phyloP scores from a whole-genome alignment of 495 filamentous ascomycete genomes.

The Collariella sp. region DNA sequence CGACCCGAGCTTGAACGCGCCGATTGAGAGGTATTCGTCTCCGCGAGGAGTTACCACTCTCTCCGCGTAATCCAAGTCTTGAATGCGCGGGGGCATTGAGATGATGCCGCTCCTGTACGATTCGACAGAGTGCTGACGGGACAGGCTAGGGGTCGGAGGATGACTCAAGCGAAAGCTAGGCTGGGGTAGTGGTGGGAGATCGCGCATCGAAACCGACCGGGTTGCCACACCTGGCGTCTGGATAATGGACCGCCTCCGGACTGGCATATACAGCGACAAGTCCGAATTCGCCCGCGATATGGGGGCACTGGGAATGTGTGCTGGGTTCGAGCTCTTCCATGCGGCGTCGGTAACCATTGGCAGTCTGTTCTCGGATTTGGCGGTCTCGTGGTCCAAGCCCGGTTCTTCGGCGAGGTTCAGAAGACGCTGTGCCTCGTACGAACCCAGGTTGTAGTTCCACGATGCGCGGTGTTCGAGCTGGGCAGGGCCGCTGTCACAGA shows the following conservation, averaged over 20 bases:
- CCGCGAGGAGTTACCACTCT: conserved; percentile 40
- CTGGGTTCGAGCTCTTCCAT: conserved; percentile 30
- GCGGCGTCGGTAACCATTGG: conserved; percentile 30
- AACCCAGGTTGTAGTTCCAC: conserved; percentile 34
- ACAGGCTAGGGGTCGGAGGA: conserved; percentile 29
- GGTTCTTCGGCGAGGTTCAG: conserved; percentile 33
- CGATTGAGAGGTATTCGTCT: conserved; percentile 45
- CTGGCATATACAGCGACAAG: conserved; percentile 39
- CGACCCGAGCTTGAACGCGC: conserved; percentile 51
- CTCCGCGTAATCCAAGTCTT: conserved; percentile 22
- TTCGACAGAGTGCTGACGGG: conserved; percentile 30
- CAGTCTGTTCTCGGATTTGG: conserved; percentile 29
- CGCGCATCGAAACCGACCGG: conserved; percentile 20
- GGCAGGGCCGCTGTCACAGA: conserved; percentile 15
- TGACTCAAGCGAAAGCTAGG: conserved; percentile 29
- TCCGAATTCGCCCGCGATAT: conserved; percentile 36
- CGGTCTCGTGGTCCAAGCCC: conserved; percentile 22
- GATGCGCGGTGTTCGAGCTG: conserved; percentile 28
- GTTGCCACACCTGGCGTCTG: conserved; percentile 43
- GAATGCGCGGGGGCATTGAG: conserved; percentile 24
- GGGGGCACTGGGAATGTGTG: conserved; percentile 21
- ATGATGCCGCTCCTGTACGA: conserved; percentile 24
- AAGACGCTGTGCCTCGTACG: conserved; percentile 37
- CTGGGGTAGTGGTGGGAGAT: conserved; percentile 13
- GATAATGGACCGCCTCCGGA: conserved; percentile 39